Evolutionary conservation across 306 rosid species (phyloP), one percentile per base, ranked within the genome.

Genomic region (Prunus campanulata): DNA sequence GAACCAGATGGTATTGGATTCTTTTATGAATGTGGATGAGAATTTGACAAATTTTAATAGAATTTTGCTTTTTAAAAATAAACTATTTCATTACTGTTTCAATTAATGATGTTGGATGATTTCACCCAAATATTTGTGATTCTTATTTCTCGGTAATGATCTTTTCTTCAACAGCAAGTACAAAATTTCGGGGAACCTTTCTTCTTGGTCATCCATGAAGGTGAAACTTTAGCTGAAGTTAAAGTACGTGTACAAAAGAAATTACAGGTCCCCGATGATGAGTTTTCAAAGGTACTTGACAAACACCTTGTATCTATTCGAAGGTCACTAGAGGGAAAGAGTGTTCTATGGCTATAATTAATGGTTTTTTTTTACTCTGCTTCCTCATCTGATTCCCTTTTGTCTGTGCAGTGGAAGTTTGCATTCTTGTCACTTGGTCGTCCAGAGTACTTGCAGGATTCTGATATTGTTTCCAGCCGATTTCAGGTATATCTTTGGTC

Each of bases 101-200:
- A 11, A 51, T 39, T 39, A 42, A 16, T 11, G 50, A 20, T 35
- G 65, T 30, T 44, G 59, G 55, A 30, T 29, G 9, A 3, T n/a
- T 8, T 71, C 12, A 5, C 25, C 27, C 18, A 12, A 32, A 32
- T 11, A 49, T 29, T 10, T 27, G 35, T 42, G 67, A 27, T 70
- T 56, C 52, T 75, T 66, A 30, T 51, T 70, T 56, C 46, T 79
- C 59, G 22, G 52, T 29, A 65, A 42, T 64, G 50, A 11, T 63
- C 25, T 64, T 46, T 30, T 52, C 48, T 78, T 54, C 9, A 46
- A 75, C 91, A 90, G 97, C 98, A 90, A 80, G 86, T 95, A 60
- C 97, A 95, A 79, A 92, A 95, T 72, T 92, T 95, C 12, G 99
- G 99, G 66, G 97, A 95, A 80, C 97, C 99, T 42, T 92, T 95